Base-by-base conservation (phyloP, 179 eudicot species). In the Sideroxylon spinosum region DNA sequence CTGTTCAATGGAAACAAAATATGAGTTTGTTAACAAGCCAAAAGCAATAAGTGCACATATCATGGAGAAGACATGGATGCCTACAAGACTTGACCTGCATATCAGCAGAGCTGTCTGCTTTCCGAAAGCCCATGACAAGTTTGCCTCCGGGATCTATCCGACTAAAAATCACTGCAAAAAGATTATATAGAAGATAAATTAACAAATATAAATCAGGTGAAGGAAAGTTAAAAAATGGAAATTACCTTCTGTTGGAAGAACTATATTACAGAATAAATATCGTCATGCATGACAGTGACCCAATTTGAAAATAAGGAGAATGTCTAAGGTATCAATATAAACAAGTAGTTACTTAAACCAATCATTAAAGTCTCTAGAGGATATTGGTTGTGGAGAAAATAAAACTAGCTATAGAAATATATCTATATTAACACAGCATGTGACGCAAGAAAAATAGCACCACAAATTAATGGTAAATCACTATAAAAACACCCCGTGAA, bases 61-160 rank as follows among this genome's bases (percentile, higher is more conserved):
- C 28, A 55, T 20, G 3, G 46, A 50, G 53, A 68, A 55, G 65
- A 25, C 57, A 63, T 65, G 2, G 55, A 76, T 50, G 73, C 71
- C 73, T 78, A 71, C 19, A 49, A 82, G 52, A 79, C 72, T 75
- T 70, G 79, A 95, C 98, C 99, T 94, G 95, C 80, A 80, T 73
- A 73, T 90, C 86, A 44, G 74, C 55, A 66, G 90, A 78, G 86
- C 69, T 85, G 56, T 93, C 77, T 79, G 98, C 87, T 88, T 88
- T 97, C 55, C 99, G 90, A 85, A 86, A 94, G 61, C 99, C 99
- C 85, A 97, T 97, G 56, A 97, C 91, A 82, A 97, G 97, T 78
- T 90, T 93, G 44, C 95, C 97, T 73, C 89, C 97, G 16, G 98
- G 99, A 82, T 94, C 98, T 79, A 87, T 89, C 71, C 98, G 93